These are phyloP conservation scores for Suhomyces prunicola DNA, from an alignment of 805 yeast species.

Conservation along the genomic window DNA sequence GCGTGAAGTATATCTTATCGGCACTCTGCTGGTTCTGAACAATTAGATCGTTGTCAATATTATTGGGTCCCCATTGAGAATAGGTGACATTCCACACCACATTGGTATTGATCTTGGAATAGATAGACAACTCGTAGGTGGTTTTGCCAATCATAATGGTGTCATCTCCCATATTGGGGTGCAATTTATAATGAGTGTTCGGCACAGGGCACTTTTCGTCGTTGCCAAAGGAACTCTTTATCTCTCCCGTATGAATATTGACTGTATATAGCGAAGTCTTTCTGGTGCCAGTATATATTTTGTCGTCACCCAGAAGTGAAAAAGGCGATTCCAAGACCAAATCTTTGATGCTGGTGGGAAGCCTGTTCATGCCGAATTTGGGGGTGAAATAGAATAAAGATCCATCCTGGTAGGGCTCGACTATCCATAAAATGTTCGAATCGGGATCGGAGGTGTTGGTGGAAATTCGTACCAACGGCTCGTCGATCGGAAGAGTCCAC, in stretches of 20 bases:
- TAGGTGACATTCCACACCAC: constrained; percentile 81
- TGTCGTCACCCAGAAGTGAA: constrained; percentile 69
- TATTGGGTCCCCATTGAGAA: constrained; percentile 89
- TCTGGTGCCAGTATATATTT: constrained; percentile 82
- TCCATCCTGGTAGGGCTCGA: constrained; percentile 89
- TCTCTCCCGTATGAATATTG: constrained; percentile 70
- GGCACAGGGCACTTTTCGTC: constrained; percentile 37
- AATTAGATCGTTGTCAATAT: constrained; percentile 61
- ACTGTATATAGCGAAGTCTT: constrained; percentile 73
- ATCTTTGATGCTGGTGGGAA: constrained; percentile 77
- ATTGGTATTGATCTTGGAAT: constrained; percentile 58
- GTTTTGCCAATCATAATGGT: constrained; percentile 66
- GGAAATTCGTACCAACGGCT: constrained; percentile 54
- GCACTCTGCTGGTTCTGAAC: constrained; percentile 49
- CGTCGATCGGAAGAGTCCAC: constrained; percentile 72
- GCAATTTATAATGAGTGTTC: constrained; percentile 16
- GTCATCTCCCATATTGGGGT: constrained; percentile 20
- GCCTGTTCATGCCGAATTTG: constrained; percentile 68
- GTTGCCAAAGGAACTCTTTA: constrained; percentile 64
- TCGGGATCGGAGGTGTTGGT: constrained; percentile 19
- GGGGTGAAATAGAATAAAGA: constrained; percentile 75
- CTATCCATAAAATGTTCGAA: constrained; percentile 64
- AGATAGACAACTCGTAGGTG: constrained; percentile 70
- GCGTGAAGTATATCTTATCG: constrained; percentile 78
- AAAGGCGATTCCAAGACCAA: constrained; percentile 84